Conservation (phyloP, 139 green algal species). For the Volvox reticuliferus region DNA sequence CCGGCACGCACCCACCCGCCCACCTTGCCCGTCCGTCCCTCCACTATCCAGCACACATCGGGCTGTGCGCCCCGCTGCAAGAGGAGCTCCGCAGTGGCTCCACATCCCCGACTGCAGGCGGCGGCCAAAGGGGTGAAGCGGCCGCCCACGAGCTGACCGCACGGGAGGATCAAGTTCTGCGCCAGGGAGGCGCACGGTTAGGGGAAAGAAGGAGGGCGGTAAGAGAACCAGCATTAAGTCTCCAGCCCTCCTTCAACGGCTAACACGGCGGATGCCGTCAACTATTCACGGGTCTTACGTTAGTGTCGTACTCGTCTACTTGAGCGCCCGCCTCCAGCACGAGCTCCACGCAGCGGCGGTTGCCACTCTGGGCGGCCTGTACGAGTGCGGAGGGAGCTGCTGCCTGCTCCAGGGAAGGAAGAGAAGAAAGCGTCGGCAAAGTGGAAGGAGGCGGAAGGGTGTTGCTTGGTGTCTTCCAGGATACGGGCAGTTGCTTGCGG, state of each 20-base stretch:
- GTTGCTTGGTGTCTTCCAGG: too few relatives aligned
- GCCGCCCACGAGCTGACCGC: neutral
- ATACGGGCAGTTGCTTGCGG: too few relatives aligned
- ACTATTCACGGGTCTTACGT: neutral
- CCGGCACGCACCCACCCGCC: neutral
- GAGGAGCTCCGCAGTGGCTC: conserved; percentile 9
- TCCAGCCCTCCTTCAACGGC: too few relatives aligned
- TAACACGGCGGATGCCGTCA: too few relatives aligned
- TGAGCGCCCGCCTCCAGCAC: conserved; percentile 21
- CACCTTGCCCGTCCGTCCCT: conserved; percentile 12
- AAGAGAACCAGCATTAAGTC: too few relatives aligned
- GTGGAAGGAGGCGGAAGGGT: too few relatives aligned
- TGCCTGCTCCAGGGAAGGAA: too few relatives aligned
- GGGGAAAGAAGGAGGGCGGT: neutral
- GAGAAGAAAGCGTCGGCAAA: too few relatives aligned
- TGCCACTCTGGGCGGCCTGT: conserved; percentile 26
- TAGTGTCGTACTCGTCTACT: conserved; percentile 20
- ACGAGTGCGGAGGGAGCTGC: conserved; percentile 10
- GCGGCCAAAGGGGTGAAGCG: conserved; percentile 33
- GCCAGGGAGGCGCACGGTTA: neutral
- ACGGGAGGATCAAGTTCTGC: neutral
- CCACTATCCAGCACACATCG: conserved; percentile 8
- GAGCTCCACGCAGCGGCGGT: conserved; percentile 6
- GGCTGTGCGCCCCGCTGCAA: conserved; percentile 1
- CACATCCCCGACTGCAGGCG: conserved; percentile 6